Evolutionary conservation across 768 basidiomycete species (phyloP).

Genomic region (Boletus vinaceobasis): DNA sequence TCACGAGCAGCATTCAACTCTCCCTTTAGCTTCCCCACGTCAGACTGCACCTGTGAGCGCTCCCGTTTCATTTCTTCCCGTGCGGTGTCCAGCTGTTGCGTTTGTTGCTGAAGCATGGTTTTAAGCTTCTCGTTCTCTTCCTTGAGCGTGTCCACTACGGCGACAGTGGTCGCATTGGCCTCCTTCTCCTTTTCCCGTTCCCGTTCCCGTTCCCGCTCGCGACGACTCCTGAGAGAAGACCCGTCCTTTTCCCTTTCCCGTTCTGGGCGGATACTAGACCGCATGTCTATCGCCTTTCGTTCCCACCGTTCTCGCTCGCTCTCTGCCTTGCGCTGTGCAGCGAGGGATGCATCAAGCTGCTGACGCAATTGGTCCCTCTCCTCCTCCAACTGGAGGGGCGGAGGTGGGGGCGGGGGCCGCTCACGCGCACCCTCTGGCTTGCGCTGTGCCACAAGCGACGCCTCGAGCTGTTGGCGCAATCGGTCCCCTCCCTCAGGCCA

Average conservation of each 20-base stretch:
- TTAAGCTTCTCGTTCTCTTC: slow-evolving; percentile 27
- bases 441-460: slow-evolving; percentile 7
- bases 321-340: slow-evolving; percentile 15
- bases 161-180: not conserved
- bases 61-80: slow-evolving; percentile 13
- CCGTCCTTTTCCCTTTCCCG: slow-evolving; percentile 17
- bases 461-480: slow-evolving; percentile 8
- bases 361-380: slow-evolving; percentile 9
- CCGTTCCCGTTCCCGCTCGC: slow-evolving; percentile 11
- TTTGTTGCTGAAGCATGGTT: slow-evolving; percentile 15
- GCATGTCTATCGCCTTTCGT: slow-evolving; percentile 18
- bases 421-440: slow-evolving; percentile 8
- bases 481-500: slow-evolving; percentile 9
- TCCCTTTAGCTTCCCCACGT: slow-evolving; percentile 11
- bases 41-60: slow-evolving; percentile 7
- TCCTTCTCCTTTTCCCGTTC: slow-evolving; percentile 15
- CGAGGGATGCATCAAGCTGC: slow-evolving; percentile 13
- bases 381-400: slow-evolving; percentile 3
- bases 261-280: slow-evolving; percentile 6
- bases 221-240: slow-evolving; percentile 9
- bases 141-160: slow-evolving; percentile 8
- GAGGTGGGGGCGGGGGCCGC: not conserved
- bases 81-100: slow-evolving; percentile 8
- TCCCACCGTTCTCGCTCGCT: slow-evolving; percentile 21
- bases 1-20: slow-evolving; percentile 9